These are phyloP conservation scores for Ambispora gerdemannii DNA, from an alignment of 192 early-diverging fungal genomes.

Conservation along the genomic window DNA sequence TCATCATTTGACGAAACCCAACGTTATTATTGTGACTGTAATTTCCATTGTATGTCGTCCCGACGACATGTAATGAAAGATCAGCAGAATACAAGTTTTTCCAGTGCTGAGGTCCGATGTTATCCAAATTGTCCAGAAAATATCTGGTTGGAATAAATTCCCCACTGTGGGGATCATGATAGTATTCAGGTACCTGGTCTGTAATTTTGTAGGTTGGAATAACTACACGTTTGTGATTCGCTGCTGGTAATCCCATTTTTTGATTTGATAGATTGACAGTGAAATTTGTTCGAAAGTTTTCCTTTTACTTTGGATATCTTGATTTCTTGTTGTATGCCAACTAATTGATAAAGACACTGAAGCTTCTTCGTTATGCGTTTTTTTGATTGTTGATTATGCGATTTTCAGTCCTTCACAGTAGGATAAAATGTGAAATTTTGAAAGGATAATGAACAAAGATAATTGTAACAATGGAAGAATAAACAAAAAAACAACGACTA, in stretches of 20 bases:
- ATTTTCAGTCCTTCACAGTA: too few species aligned
- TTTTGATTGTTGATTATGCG: too few species aligned
- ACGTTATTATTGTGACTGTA: conserved; percentile 8
- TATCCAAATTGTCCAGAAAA: conserved; percentile 23
- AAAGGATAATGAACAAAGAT: too few species aligned
- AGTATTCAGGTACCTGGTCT: conserved; percentile 13
- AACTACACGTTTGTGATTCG: neutral
- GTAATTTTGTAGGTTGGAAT: conserved; percentile 11
- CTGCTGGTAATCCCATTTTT: neutral
- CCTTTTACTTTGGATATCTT: too few species aligned
- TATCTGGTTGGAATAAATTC: conserved; percentile 9
- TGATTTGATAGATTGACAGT: neutral
- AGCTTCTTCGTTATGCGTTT: too few species aligned
- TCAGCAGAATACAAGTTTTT: neutral
- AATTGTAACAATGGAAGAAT: too few species aligned
- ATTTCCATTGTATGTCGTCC: neutral
- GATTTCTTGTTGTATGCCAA: too few species aligned
- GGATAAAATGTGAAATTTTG: too few species aligned
- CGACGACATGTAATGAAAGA: conserved; percentile 1
- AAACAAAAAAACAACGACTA: too few species aligned
- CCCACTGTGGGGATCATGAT: neutral
- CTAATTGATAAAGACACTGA: too few species aligned
- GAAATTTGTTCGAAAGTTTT: too few species aligned
- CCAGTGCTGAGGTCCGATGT: conserved; percentile 16
- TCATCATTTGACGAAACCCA: neutral